Evolutionary conservation across 2,329 filamentous ascomycete species (phyloP).

Genomic region (Fusarium tanahbumbuense): DNA sequence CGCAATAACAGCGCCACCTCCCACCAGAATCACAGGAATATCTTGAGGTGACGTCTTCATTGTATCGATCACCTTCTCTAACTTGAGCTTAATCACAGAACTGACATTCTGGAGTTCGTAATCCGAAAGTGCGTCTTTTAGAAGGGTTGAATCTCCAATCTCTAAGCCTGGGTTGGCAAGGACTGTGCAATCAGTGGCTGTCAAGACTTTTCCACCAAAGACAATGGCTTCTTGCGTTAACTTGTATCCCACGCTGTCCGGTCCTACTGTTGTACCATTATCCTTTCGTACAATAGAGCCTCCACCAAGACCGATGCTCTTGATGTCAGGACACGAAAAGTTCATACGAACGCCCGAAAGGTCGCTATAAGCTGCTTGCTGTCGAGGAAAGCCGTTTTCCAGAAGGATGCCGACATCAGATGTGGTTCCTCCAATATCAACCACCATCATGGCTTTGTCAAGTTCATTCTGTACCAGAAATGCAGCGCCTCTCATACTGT

Average conservation of each 20-base stretch:
- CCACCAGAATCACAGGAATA: constrained; percentile 70
- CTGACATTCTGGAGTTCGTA: constrained; percentile 55
- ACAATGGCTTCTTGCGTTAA: constrained; percentile 64
- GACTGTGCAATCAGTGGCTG: constrained; percentile 67
- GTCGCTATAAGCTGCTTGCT: constrained; percentile 71
- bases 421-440: constrained; percentile 75
- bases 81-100: constrained; percentile 58
- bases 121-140: constrained; percentile 47
- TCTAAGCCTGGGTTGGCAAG: constrained; percentile 48
- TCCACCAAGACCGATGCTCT: constrained; percentile 69
- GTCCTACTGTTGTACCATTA: constrained; percentile 62
- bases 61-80: constrained; percentile 68
- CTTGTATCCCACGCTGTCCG: constrained; percentile 71
- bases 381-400: constrained; percentile 71
- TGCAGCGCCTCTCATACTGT: constrained; percentile 72
- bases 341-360: constrained; percentile 73
- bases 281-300: constrained; percentile 63
- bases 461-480: constrained; percentile 61
- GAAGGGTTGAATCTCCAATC: constrained; percentile 57
- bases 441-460: constrained; percentile 64
- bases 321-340: constrained; percentile 67
- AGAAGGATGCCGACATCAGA: constrained; percentile 72
- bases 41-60: constrained; percentile 73
- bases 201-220: constrained; percentile 67
- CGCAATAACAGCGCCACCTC: constrained; percentile 70